A percentile compares a stretch with the other conserved stretches of the same genome.
Evolutionary conservation across 179 eudicot species (phyloP).

Genomic region (Vitellaria paradoxa): DNA sequence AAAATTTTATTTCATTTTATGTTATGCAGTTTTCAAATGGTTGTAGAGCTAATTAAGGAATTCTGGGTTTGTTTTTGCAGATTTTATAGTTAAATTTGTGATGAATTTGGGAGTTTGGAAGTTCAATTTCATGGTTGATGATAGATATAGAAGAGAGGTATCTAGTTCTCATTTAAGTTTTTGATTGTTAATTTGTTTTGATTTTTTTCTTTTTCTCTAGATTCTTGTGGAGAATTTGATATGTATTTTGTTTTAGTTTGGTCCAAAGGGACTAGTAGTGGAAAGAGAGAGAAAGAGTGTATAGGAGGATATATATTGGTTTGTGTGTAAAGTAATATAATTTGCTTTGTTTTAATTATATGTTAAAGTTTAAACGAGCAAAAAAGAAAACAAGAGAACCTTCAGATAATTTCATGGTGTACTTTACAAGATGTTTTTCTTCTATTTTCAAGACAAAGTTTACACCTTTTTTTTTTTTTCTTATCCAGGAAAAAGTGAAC

Average conservation of each 20-base stretch:
- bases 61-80: constrained; percentile 14
- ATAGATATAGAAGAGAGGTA: constrained; percentile 2
- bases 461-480: constrained; percentile 1
- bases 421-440: constrained; percentile 12
- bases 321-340: constrained; percentile 18
- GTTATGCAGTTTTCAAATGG: too few relatives aligned
- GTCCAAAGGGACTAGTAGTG: constrained; percentile 34
- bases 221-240: constrained; percentile 30
- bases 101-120: constrained; percentile 9
- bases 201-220: not conserved
- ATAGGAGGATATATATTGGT: constrained; percentile 33
- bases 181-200: constrained; percentile 9
- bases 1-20: too few relatives aligned
- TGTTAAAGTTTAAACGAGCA: constrained; percentile 1
- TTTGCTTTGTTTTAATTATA: constrained; percentile 15
- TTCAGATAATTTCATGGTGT: not conserved
- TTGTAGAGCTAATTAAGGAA: too few relatives aligned
- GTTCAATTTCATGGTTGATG: constrained; percentile 12
- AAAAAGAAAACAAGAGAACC: not conserved
- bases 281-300: constrained; percentile 28
- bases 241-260: constrained; percentile 35
- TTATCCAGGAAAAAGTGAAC: not conserved
- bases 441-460: constrained; percentile 7
- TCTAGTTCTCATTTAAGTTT: constrained; percentile 5
- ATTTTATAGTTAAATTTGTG: constrained; percentile 18